Evolutionary conservation across 2,329 filamentous ascomycete genomes (phyloP), one percentile per base, ranked within the genome.

Genomic region (Alternaria consortialis): DNA sequence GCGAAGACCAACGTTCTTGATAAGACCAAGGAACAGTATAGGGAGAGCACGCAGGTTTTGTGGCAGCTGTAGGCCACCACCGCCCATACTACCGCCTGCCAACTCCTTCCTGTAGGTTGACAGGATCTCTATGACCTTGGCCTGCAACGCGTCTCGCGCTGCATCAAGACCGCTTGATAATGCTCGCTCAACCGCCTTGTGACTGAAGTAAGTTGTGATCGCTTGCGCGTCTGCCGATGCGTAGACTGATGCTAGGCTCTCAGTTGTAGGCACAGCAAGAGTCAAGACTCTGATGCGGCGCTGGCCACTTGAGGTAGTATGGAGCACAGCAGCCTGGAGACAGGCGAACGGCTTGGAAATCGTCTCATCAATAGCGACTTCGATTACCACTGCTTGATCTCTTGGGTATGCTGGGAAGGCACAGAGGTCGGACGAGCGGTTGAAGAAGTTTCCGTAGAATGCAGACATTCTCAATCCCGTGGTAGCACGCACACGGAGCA

Each of bases 391-490:
- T 65, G 92, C 93, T 79, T 99, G 95, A 74, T 99, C 95, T 76
- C 95, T 90, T 32, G 95, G 95, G 84, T 99, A 98, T 0, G 95
- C 94, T 2, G 95, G 95, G 85, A 99, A 99, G 12, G 95, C 95
- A 78, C 95, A 98, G 32, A 99, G 88, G 81, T 99, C 95, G 15
- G 94, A 97, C 77, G 93, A 97, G 70, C 95, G 88, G 84, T 98
- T 99, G 86, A 99, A 99, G 82, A 99, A 99, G 83, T 99, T 99
- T 69, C 95, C 95, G 80, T 98, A 99, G 82, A 99, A 99, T 2
- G 94, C 94, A 82, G 90, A 97, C 91, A 98, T 98, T 55, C 95
- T 89, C 60, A 99, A 83, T 53, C 95, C 95, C 25, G 94, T 98
- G 2, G 94, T 97, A 17, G 95, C 95, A 68, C 95, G 90, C 39